These are phyloP conservation scores for Amniculicola lignicola DNA, from an alignment of 495 filamentous ascomycete genomes.

Conservation along the genomic window DNA sequence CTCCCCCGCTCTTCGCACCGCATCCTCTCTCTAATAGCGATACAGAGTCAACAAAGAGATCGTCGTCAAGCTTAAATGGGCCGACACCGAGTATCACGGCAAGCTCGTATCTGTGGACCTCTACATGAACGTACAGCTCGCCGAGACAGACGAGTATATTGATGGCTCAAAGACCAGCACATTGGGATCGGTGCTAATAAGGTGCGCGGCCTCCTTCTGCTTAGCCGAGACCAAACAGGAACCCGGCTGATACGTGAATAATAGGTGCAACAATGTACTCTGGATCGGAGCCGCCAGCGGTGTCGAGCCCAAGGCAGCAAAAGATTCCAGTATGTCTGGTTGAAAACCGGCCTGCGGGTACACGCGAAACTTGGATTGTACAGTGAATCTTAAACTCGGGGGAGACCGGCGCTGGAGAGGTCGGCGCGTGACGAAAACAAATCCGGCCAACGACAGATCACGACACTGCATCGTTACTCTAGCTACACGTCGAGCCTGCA, in stretches of 20 bases:
- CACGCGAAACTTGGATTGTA: too few relatives aligned
- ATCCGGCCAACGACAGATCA: too few relatives aligned
- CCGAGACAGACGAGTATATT: constrained; percentile 85
- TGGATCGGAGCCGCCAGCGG: constrained; percentile 70
- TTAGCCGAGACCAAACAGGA: background rate
- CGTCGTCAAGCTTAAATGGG: constrained; percentile 93
- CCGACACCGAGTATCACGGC: constrained; percentile 93
- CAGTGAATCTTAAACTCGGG: too few relatives aligned
- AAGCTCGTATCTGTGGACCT: constrained; percentile 87
- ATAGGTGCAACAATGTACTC: constrained; percentile 93
- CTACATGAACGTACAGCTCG: constrained; percentile 97
- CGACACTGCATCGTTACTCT: too few relatives aligned
- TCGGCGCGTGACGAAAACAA: too few relatives aligned
- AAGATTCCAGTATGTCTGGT: constrained; percentile 61
- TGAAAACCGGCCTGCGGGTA: constrained; percentile 45
- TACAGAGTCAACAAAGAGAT: constrained; percentile 81
- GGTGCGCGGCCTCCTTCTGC: constrained; percentile 51
- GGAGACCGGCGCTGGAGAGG: too few relatives aligned
- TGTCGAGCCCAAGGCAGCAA: constrained; percentile 45
- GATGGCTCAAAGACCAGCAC: constrained; percentile 79
- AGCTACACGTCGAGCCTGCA: too few relatives aligned
- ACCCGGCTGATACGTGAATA: constrained; percentile 11
- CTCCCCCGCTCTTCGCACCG: constrained; percentile 24
- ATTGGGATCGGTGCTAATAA: constrained; percentile 86
- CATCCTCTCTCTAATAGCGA: background rate